These are phyloP conservation scores for Glycine soja DNA, from an alignment of 306 rosid genomes.

Conservation along the genomic window DNA sequence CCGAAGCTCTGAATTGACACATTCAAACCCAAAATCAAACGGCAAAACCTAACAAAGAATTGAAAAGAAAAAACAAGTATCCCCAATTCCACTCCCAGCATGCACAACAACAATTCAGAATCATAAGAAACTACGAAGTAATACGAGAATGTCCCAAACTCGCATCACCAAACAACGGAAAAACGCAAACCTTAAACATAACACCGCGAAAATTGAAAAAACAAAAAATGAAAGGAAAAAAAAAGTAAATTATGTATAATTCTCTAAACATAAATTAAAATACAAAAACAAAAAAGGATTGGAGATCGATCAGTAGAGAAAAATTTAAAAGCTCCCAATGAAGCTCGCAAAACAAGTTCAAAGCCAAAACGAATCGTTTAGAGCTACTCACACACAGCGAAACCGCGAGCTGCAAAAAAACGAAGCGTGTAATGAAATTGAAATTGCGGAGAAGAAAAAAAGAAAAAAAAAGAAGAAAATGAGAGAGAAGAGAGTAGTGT, in stretches of 20 bases:
- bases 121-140: background rate
- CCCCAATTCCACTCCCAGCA: background rate
- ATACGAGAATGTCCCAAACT: background rate
- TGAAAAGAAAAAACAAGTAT: background rate
- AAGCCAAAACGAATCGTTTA: constrained; percentile 25
- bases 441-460: constrained; percentile 10
- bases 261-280: background rate
- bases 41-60: background rate
- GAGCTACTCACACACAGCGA: constrained; percentile 70
- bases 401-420: constrained; percentile 52
- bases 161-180: background rate
- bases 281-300: background rate
- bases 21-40: background rate
- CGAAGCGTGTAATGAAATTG: constrained; percentile 19
- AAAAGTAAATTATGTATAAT: constrained; percentile 8
- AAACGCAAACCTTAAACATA: constrained; percentile 15
- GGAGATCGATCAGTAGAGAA: constrained; percentile 57
- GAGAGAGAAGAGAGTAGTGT: background rate
- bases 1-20: background rate
- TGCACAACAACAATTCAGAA: background rate
- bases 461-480: constrained; percentile 38
- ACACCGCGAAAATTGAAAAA: background rate
- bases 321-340: background rate
- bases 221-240: background rate
- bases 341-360: background rate